Conservation (phyloP, 73 alveolate genomes). For the Diophrys sp. region DNA sequence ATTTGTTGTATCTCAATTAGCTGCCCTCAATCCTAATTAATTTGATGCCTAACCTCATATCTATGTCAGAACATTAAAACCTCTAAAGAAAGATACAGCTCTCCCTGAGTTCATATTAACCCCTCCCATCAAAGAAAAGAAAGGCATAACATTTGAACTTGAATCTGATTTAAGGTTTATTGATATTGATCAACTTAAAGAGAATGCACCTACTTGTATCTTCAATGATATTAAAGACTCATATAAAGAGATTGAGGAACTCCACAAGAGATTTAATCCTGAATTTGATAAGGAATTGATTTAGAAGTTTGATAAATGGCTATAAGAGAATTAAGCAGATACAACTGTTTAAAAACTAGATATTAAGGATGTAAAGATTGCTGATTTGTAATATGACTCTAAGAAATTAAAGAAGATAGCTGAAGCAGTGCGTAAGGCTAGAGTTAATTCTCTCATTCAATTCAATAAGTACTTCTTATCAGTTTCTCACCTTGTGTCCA, state of each 20-base stretch:
- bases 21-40: neutral
- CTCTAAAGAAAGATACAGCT: slow-evolving; percentile 26
- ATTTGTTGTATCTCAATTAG: neutral
- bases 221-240: slow-evolving; percentile 16
- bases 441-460: slow-evolving; percentile 22
- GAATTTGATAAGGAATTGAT: slow-evolving; percentile 35
- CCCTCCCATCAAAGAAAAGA: slow-evolving; percentile 17
- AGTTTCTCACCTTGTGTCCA: neutral
- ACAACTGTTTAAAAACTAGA: slow-evolving; percentile 4
- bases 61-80: slow-evolving; percentile 22
- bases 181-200: too few species aligned
- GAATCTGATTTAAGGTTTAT: slow-evolving; percentile 31
- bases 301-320: slow-evolving; percentile 21
- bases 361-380: slow-evolving; percentile 16
- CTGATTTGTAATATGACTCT: slow-evolving; percentile 6
- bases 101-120: slow-evolving; percentile 29
- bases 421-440: slow-evolving; percentile 30
- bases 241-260: slow-evolving; percentile 23
- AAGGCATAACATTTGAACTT: slow-evolving; percentile 40
- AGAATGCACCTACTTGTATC: slow-evolving; percentile 8
- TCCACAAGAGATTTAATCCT: slow-evolving; percentile 9
- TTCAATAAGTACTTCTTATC: slow-evolving; percentile 31
- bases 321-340: neutral
- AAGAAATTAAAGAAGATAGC: slow-evolving; percentile 39
- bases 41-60: slow-evolving; percentile 39